Conservation (phyloP, 106 monocot species). For the Allium fistulosum region DNA sequence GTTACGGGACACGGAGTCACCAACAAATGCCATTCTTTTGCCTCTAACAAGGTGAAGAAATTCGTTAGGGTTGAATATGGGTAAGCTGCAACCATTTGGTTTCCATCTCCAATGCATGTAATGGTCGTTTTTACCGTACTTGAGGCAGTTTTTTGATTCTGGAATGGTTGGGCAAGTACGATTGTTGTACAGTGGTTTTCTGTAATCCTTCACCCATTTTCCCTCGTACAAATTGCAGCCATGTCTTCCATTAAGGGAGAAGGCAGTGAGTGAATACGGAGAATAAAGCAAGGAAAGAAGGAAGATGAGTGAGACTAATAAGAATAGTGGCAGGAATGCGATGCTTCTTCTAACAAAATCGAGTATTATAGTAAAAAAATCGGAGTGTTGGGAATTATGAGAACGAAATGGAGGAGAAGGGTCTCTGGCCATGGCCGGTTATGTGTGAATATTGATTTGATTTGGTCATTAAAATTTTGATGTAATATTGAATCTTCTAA, state of each 20-base stretch:
- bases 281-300: constrained; percentile 1
- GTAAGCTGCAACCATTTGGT: constrained; percentile 35
- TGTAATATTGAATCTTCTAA: too few species aligned
- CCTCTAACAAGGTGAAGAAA: constrained; percentile 25
- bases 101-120: constrained; percentile 46
- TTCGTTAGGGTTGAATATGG: constrained; percentile 14
- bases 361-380: neutral
- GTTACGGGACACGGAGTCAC: constrained; percentile 41
- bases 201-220: constrained; percentile 6
- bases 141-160: constrained; percentile 23
- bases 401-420: neutral
- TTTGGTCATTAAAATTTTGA: too few species aligned
- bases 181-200: constrained; percentile 11
- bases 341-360: neutral
- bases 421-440: neutral
- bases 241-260: neutral
- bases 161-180: constrained; percentile 29
- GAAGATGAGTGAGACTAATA: constrained; percentile 2
- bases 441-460: too few species aligned
- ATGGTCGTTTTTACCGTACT: constrained; percentile 30
- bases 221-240: constrained; percentile 4
- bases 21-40: constrained; percentile 36
- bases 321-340: neutral
- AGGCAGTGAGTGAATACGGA: neutral
- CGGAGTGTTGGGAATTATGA: neutral